These are phyloP conservation scores for Cladosporium sp. DNA, from an alignment of 2,329 filamentous ascomycete species.

Conservation along the genomic window DNA sequence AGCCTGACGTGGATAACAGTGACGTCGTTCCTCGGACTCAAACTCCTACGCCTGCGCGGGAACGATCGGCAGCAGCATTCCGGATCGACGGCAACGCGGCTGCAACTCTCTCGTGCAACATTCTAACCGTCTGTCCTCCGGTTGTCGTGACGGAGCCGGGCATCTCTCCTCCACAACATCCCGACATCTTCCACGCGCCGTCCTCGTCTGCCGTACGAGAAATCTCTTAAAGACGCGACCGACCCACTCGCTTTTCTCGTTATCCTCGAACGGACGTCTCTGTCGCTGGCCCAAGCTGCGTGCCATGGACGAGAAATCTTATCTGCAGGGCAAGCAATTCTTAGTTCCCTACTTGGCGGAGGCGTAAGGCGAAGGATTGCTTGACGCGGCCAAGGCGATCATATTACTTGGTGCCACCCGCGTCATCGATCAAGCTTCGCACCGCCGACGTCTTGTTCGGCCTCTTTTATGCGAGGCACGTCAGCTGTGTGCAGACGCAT, in stretches of 20 bases:
- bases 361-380: slow-evolving; percentile 15
- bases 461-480: background rate
- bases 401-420: slow-evolving; percentile 13
- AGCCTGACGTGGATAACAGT: background rate
- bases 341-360: slow-evolving; percentile 13
- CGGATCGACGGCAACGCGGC: background rate
- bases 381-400: slow-evolving; percentile 19
- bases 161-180: slow-evolving; percentile 2
- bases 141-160: background rate
- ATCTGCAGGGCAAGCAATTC: slow-evolving; percentile 9
- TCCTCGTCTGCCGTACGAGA: background rate
- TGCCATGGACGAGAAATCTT: slow-evolving; percentile 4
- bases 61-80: background rate
- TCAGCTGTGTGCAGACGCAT: background rate
- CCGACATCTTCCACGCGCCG: background rate
- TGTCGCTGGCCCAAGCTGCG: slow-evolving; percentile 4
- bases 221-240: background rate
- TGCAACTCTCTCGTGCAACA: background rate
- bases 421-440: slow-evolving; percentile 16
- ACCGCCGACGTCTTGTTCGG: background rate
- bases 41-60: background rate
- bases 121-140: background rate
- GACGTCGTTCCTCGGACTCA: background rate
- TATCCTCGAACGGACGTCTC: background rate
- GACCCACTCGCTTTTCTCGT: background rate